Evolutionary conservation across 208 protist species (phyloP).

Genomic region (Trypanosoma scelopori): DNA sequence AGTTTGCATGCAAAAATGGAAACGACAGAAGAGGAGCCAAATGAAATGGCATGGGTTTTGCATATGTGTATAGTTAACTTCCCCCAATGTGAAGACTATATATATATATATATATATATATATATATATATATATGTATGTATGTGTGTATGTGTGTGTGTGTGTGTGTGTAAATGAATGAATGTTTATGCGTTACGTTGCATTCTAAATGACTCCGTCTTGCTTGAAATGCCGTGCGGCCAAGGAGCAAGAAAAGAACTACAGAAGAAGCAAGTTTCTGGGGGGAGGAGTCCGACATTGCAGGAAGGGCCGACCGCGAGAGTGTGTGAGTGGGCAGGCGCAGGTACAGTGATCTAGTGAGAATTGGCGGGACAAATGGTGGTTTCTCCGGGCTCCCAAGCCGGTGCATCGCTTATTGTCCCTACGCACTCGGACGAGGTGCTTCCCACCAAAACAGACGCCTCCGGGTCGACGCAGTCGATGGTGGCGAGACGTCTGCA

Average conservation of each 20-base stretch:
- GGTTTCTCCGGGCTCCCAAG: neutral
- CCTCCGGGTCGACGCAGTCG: constrained; percentile 2
- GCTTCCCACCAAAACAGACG: neutral
- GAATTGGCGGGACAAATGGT: neutral
- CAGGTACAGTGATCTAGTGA: neutral
- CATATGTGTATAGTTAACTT: too few relatives aligned
- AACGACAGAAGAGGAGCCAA: too few relatives aligned
- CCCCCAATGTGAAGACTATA: too few relatives aligned
- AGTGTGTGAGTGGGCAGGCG: too few relatives aligned
- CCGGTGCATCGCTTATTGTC: neutral
- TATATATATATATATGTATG: neutral
- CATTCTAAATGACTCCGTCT: too few relatives aligned
- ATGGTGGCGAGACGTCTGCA: constrained; percentile 18
- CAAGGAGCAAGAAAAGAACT: neutral
- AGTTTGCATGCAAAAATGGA: too few relatives aligned
- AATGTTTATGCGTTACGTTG: too few relatives aligned
- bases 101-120: constrained; percentile 1
- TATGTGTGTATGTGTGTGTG: neutral
- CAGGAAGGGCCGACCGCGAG: too few relatives aligned
- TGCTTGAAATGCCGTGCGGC: too few relatives aligned
- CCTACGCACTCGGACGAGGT: constrained; percentile 13
- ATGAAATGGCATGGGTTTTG: neutral
- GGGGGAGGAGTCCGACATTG: too few relatives aligned
- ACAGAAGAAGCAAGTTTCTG: neutral
- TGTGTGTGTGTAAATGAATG: neutral